These are phyloP conservation scores for Metarhizium humberi DNA, from an alignment of 2,329 filamentous ascomycete species.

Conservation along the genomic window DNA sequence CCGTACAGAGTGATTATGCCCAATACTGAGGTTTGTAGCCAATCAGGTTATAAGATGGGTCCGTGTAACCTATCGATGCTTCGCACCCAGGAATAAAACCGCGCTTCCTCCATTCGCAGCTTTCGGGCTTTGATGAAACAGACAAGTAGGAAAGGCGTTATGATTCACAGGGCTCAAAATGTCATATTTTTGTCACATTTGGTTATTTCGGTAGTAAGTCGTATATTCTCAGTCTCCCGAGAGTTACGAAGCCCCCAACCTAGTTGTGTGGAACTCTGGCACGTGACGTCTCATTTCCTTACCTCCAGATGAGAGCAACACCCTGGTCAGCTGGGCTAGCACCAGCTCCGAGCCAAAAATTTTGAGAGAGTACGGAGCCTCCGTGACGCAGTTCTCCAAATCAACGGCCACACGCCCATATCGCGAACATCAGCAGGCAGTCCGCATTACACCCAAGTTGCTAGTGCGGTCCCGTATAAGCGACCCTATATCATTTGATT, in stretches of 20 bases:
- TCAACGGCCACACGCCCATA: neutral
- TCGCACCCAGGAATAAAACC: neutral
- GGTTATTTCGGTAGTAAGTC: neutral
- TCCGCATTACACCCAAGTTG: neutral
- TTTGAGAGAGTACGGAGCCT: neutral
- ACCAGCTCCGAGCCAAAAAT: constrained; percentile 2
- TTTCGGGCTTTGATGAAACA: neutral
- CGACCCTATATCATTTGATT: neutral
- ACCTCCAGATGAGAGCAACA: neutral
- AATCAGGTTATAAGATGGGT: neutral
- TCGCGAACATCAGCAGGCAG: neutral
- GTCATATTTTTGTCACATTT: neutral
- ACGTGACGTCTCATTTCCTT: constrained; percentile 7
- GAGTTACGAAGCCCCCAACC: too few species aligned
- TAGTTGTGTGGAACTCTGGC: neutral
- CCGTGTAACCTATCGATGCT: neutral
- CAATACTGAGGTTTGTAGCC: neutral
- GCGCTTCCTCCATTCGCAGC: neutral
- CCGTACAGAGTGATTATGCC: neutral
- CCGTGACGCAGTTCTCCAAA: neutral
- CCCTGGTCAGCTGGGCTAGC: neutral
- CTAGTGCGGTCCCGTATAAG: too few species aligned
- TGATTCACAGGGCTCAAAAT: too few species aligned
- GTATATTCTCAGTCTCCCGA: too few species aligned
- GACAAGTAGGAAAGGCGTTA: neutral